Conservation (phyloP, 441 rosid genomes). For the Adansonia rubrostipa region DNA sequence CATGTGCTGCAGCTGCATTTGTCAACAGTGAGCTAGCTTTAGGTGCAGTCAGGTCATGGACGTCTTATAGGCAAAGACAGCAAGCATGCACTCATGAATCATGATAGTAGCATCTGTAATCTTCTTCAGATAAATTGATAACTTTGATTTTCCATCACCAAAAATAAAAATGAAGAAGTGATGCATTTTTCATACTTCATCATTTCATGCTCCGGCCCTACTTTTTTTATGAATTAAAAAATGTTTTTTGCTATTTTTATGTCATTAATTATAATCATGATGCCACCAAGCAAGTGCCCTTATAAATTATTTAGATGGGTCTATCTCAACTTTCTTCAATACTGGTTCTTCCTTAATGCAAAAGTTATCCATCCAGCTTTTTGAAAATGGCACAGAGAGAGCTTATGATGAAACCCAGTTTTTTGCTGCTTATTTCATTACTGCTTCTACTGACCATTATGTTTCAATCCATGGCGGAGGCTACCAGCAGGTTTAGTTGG, state of each 20-base stretch:
- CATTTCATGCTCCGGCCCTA: constrained; percentile 27
- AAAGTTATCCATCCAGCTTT: background rate
- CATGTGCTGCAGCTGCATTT: background rate
- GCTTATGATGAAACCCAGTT: constrained; percentile 13
- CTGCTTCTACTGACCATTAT: constrained; percentile 19
- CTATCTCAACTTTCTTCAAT: constrained; percentile 18
- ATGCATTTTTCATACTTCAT: constrained; percentile 5
- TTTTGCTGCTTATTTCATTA: constrained; percentile 20
- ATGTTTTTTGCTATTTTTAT: constrained; percentile 10
- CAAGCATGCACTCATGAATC: background rate
- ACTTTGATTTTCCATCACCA: constrained; percentile 7
- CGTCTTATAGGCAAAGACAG: background rate
- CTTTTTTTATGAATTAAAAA: constrained; percentile 28
- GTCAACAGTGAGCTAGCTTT: constrained; percentile 1
- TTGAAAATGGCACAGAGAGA: constrained; percentile 31
- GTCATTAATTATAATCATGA: constrained; percentile 9
- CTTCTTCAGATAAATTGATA: background rate
- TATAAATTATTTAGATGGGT: constrained; percentile 23
- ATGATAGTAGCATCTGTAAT: background rate
- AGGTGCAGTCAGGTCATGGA: background rate
- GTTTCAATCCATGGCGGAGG: background rate
- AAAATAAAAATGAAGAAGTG: constrained; percentile 3
- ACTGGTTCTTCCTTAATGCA: background rate
- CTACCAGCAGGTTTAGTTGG: constrained; percentile 19
- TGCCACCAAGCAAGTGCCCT: constrained; percentile 21